These are phyloP conservation scores for Skeletonema menzelii DNA, from an alignment of 108 stramenopile genomes.

Conservation along the genomic window DNA sequence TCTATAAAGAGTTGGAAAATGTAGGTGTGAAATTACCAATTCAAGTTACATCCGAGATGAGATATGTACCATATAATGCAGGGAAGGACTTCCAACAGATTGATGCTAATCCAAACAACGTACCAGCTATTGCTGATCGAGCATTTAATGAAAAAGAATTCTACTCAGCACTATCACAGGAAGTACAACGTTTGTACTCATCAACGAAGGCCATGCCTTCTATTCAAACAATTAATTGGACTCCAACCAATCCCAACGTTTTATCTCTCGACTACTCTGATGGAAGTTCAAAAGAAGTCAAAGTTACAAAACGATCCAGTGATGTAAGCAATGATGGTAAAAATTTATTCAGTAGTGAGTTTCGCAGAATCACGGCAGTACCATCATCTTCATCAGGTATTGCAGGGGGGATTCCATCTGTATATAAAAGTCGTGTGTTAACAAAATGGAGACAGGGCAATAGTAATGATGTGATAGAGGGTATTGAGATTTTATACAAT, in stretches of 20 bases:
- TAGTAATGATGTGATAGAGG: conserved; percentile 48
- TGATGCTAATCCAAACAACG: conserved; percentile 7
- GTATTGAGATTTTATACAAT: conserved; percentile 74
- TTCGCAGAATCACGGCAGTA: conserved; percentile 63
- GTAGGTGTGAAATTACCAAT: conserved; percentile 27
- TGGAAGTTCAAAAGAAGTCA: conserved; percentile 74
- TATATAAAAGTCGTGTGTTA: conserved; percentile 67
- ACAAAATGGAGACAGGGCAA: conserved; percentile 71
- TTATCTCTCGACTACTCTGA: conserved; percentile 44
- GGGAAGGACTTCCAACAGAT: conserved; percentile 28
- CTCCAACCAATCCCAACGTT: conserved; percentile 71
- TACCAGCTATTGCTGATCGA: conserved; percentile 71
- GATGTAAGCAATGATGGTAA: conserved; percentile 47
- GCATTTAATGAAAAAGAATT: conserved; percentile 69
- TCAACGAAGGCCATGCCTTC: conserved; percentile 10
- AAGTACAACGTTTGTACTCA: background rate
- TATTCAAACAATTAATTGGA: conserved; percentile 60
- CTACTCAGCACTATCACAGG: conserved; percentile 33
- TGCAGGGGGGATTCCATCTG: conserved; percentile 57
- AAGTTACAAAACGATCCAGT: conserved; percentile 77
- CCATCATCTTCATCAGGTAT: conserved; percentile 8
- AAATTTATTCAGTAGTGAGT: conserved; percentile 65
- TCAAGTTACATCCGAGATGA: conserved; percentile 50
- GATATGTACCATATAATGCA: conserved; percentile 59
- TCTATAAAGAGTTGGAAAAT: conserved; percentile 11